Evolutionary conservation across 1,284 basidiomycete species (phyloP).

Genomic region (Austroboletus rostrupii): DNA sequence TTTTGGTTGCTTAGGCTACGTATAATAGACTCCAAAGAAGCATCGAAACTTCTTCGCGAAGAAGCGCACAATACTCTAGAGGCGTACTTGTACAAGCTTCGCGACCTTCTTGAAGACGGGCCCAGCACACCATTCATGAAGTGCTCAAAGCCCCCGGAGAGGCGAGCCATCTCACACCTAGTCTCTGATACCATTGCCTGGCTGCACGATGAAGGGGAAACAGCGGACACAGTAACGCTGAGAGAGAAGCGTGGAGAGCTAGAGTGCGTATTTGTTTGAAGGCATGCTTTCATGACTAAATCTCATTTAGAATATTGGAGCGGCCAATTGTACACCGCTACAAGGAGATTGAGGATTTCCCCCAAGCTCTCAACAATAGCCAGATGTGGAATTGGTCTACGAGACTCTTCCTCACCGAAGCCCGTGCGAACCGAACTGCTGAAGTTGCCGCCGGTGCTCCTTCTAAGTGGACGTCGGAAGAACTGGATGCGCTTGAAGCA

Average conservation of each 20-base stretch:
- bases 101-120: constrained; percentile 75
- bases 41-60: constrained; percentile 74
- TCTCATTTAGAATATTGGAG: constrained; percentile 62
- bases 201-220: constrained; percentile 85
- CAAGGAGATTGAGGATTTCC: constrained; percentile 79
- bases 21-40: constrained; percentile 77
- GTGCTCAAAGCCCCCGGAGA: constrained; percentile 73
- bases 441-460: constrained; percentile 55
- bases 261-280: constrained; percentile 56
- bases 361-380: constrained; percentile 67
- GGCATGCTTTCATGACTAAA: constrained; percentile 6
- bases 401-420: constrained; percentile 78
- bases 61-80: constrained; percentile 93
- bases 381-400: constrained; percentile 82
- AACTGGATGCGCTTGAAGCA: constrained; percentile 72
- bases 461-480: constrained; percentile 79
- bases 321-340: constrained; percentile 82
- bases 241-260: constrained; percentile 71
- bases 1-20: constrained; percentile 55
- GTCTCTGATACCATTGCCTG: constrained; percentile 74
- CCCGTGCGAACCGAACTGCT: constrained; percentile 64
- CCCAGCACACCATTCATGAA: constrained; percentile 70
- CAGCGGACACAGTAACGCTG: constrained; percentile 72
- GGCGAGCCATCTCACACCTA: constrained; percentile 59
- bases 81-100: constrained; percentile 85